Base-by-base conservation (phyloP, 1,284 basidiomycete species). In the Albatrellus sp. region DNA sequence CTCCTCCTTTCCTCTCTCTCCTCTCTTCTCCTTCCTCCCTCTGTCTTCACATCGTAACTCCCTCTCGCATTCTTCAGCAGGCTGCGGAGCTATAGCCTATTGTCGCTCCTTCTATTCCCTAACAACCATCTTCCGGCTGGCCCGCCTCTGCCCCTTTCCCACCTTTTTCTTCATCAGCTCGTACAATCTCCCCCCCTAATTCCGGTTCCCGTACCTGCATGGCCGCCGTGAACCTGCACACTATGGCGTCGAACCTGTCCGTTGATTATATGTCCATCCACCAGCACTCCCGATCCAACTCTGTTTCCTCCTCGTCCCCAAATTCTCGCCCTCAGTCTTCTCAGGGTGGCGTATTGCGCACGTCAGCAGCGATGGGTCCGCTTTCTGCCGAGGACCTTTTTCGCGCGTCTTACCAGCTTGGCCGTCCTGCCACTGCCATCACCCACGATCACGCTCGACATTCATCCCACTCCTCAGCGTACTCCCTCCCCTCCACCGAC, bases 241-340 rank as follows among this genome's bases (percentile, higher is more conserved):
- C 77, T 62, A 77, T 82, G 69, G 67, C 76, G 51, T 64, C 72
- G 50, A 72, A 66, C 61, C 65, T 77, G 55, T 70, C 78, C 51
- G 73, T 83, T 64, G 80, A 84, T 60, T 83, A 82, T 61, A 63
- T 81, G 45, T 75, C 76, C 41, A 61, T 70, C 48, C 73, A 70
- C 50, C 69, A 72, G 56, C 82, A 83, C 60, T 84, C 84, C 34
- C 75, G 83, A 59, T 85, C 84, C 40, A 75, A 71, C 60, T 88
- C 84, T 17, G 72, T 82, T 57, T 82, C 82, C 38, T 85, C 82
- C 42, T 69, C 73, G 44, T 80, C 80, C 2, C 73, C 78, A 53
- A 70, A 69, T 56, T 85, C 82, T 37, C 73, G 83, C 36, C 82
- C 82, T 39, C 79, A 81, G 53, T 86, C 82, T 47, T 79, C 82